Base-by-base conservation (phyloP, 257 asterid species). In the Solanum microdontum region DNA sequence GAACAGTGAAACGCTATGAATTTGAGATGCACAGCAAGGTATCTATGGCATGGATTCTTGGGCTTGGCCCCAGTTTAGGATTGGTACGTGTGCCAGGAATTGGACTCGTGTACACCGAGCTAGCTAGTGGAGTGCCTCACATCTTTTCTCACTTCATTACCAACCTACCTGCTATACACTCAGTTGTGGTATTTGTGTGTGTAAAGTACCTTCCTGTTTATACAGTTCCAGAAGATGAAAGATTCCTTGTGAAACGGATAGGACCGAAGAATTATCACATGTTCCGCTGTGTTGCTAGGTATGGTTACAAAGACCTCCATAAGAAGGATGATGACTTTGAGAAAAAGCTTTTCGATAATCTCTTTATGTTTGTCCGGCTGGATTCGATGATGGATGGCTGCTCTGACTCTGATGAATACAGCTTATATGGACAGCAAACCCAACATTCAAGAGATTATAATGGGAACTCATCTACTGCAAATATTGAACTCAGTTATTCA, bases 21-120 rank as follows among this genome's bases (percentile, higher is more conserved):
- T 94, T 94, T 40, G 99, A 97, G 94, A 91, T 97, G 99, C 98
- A 97, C 70, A 97, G 99, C 92, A 95, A 95, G 91, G 98, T 97
- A 79, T 97, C 99, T 6, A 91, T 97, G 94, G 98, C 96, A 26
- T 97, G 99, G 99, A 93, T 97, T 70, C 91, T 97, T 13, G 99
- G 99, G 6, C 97, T 97, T 2, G 99, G 99, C 11, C 98, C 99
- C 30, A 94, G 99, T 90, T 88, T 97, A 17, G 99, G 99, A 34
- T 94, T 97, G 55, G 99, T 97, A 40, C 98, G 99, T 1, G 99
- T 97, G 7, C 99, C 99, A 2, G 99, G 99, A 17, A 93, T 95
- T 17, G 99, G 99, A 64, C 99, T 97, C 7, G 99, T 97, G 19
- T 97, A 97, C 92, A 95, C 98, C 0, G 99, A 97, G 94, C 97